Conservation (phyloP, 352 stramenopile species). For the Phytophthora sojae region DNA sequence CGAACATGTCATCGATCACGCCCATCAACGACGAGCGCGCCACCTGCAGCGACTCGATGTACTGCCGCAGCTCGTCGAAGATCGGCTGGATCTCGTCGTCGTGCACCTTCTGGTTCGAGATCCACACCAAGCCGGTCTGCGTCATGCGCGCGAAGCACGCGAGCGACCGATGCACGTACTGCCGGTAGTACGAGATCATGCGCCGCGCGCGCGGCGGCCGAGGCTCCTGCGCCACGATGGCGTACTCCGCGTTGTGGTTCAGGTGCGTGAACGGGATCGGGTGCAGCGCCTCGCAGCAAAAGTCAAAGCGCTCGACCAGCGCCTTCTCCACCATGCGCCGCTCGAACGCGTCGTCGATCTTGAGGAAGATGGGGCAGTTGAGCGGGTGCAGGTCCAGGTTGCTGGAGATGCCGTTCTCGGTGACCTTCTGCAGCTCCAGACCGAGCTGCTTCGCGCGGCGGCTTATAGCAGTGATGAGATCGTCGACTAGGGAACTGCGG, state of each 20-base stretch:
- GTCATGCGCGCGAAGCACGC: conserved; percentile 81
- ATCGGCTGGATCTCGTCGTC: conserved; percentile 72
- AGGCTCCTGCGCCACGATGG: conserved; percentile 44
- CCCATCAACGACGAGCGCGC: conserved; percentile 48
- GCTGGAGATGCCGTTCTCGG: conserved; percentile 80
- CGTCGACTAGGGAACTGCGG: conserved; percentile 81
- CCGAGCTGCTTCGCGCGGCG: conserved; percentile 82
- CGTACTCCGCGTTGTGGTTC: conserved; percentile 68
- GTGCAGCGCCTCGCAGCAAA: conserved; percentile 78
- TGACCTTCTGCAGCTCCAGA: conserved; percentile 73
- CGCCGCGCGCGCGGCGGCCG: conserved; percentile 34
- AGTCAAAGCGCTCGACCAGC: conserved; percentile 68
- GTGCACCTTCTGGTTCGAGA: conserved; percentile 80
- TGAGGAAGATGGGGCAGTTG: conserved; percentile 79
- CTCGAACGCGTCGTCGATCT: conserved; percentile 51
- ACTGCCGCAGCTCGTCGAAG: conserved; percentile 67
- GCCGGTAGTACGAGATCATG: conserved; percentile 63
- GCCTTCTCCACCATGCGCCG: conserved; percentile 68
- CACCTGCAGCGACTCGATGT: conserved; percentile 59
- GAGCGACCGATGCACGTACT: conserved; percentile 72
- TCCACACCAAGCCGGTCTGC: conserved; percentile 81
- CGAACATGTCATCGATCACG: conserved; percentile 45
- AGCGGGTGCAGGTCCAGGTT: conserved; percentile 84
- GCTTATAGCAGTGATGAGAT: conserved; percentile 74
- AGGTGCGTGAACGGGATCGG: conserved; percentile 62